A percentile compares a stretch with the other conserved stretches of the same genome.
Evolutionary conservation across 345 rosid species (phyloP).

Genomic region (Iberis pinnata): DNA sequence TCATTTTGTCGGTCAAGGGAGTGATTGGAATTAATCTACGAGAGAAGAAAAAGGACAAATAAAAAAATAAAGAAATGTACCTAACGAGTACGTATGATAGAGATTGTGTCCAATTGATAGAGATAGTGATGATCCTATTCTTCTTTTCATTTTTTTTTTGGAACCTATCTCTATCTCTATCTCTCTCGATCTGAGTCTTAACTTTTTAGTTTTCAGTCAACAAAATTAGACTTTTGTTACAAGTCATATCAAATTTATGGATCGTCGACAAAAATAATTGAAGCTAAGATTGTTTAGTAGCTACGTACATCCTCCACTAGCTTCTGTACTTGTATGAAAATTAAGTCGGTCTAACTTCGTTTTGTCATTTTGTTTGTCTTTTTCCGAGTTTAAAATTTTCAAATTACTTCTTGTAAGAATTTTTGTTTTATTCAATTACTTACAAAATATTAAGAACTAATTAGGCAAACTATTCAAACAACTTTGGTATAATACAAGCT

Average conservation of each 20-base stretch:
- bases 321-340: no score
- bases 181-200: constrained; percentile 14
- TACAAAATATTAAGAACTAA: no score
- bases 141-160: neutral
- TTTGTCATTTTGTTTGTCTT: no score
- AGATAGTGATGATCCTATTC: constrained; percentile 24
- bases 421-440: no score
- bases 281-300: neutral
- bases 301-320: no score
- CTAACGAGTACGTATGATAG: constrained; percentile 26
- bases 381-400: no score
- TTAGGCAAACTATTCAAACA: no score
- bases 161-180: neutral
- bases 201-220: constrained; percentile 23
- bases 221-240: constrained; percentile 18
- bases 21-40: constrained; percentile 15
- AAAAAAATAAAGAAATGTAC: constrained; percentile 12
- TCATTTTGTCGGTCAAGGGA: constrained; percentile 22
- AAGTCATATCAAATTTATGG: constrained; percentile 24
- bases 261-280: constrained; percentile 15
- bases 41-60: neutral
- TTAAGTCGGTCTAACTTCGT: no score
- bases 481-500: no score
- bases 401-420: no score
- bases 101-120: constrained; percentile 22